Evolutionary conservation across 805 yeast genomes (phyloP), one percentile per base, ranked within the genome.

Genomic region (Cyberlindnera mrakii): DNA sequence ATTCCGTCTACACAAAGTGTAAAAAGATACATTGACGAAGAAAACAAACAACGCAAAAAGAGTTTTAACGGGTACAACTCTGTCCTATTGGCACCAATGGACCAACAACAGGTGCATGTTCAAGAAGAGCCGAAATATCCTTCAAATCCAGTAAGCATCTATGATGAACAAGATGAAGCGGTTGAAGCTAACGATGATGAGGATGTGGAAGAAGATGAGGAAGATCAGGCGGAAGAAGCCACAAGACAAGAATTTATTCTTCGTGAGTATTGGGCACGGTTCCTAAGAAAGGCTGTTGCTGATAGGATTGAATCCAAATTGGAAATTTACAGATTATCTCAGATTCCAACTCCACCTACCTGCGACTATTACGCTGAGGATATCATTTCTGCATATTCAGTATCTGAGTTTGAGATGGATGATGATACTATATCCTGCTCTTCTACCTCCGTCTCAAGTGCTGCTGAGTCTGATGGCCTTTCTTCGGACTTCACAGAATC

Each of bases 271-370:
- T 48, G 52, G 50, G 20, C 39, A 19, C 45, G 44, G 27, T 57
- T 50, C 23, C 42, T 54, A 15, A 45, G 52, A 32, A 43, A 45
- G 9, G 44, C 52, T 5, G 49, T 57, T 25, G 50, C 57, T 6
- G 37, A 45, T 16, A 44, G 62, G 46, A 57, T 57, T 18, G 46
- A 53, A 36, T 47, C 51, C 39, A 57, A 57, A 32, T n/a, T 56
- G 20, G 52, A 49, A 13, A 27, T 48, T 17, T 32, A 46, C 34
- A 42, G 38, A 18, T 33, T 51, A 14, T 40, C 53, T 10, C 49
- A 42, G 30, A 47, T 44, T 19, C 46, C 49, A 42, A 51, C 44
- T 17, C 50, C 52, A 18, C 34, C 33, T 27, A 39, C 20, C 10
- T 47, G 40, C 3, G 39, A 45, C 31, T 49, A 43, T 31, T 34